phyloP scores from a whole-genome alignment of 140 eudicot genomes.

The Erigeron philadelphicus region DNA sequence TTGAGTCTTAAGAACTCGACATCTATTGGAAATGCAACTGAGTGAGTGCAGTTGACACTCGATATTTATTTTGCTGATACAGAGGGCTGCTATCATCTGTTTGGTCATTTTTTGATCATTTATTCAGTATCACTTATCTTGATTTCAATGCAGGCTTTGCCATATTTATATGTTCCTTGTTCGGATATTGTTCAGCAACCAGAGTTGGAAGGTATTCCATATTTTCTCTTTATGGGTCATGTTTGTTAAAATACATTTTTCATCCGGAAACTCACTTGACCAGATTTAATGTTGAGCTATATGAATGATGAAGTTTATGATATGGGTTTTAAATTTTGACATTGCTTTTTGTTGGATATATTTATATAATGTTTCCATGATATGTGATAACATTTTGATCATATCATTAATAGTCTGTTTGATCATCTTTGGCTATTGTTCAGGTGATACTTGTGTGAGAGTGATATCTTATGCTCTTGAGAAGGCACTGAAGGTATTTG shows the following conservation, averaged over 20 bases:
- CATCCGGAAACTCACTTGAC: slow-evolving; percentile 11
- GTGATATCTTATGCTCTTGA: slow-evolving; percentile 64
- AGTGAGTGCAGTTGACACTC: too few relatives aligned
- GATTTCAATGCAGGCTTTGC: slow-evolving; percentile 65
- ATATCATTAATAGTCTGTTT: slow-evolving; percentile 1
- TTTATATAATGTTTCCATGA: slow-evolving; percentile 5
- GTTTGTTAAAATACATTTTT: background rate
- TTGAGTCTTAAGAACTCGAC: too few relatives aligned
- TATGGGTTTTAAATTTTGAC: background rate
- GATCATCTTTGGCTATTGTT: slow-evolving; percentile 19
- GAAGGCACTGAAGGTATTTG: slow-evolving; percentile 82
- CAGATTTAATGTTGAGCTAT: background rate
- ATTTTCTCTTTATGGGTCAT: slow-evolving; percentile 7
- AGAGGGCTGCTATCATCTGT: slow-evolving; percentile 2
- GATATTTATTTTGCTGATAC: background rate
- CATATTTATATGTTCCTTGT: slow-evolving; percentile 81
- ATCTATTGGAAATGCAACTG: too few relatives aligned
- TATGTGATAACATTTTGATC: slow-evolving; percentile 10
- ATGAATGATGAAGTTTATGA: slow-evolving; percentile 4
- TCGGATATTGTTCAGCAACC: slow-evolving; percentile 55
- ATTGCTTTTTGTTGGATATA: background rate
- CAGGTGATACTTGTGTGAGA: slow-evolving; percentile 48
- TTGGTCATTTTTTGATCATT: slow-evolving; percentile 11
- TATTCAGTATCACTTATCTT: slow-evolving; percentile 14
- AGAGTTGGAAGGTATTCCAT: slow-evolving; percentile 52